Evolutionary conservation across 2,329 filamentous ascomycete genomes (phyloP).

Genomic region (Colletotrichum costaricense): DNA sequence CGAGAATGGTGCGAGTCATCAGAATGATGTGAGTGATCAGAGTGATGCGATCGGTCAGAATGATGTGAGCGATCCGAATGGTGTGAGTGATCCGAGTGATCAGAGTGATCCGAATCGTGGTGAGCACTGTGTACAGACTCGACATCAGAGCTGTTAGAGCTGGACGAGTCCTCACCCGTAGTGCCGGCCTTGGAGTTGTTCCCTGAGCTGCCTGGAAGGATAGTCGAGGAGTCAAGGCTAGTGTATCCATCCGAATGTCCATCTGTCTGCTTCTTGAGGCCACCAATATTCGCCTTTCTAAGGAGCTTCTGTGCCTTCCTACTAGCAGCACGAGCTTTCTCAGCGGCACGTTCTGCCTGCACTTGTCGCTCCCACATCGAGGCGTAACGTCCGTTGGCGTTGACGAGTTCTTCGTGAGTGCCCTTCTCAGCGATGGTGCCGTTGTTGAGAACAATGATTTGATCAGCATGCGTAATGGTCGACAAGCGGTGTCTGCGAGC

Average conservation of each 20-base stretch:
- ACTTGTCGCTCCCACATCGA: constrained; percentile 94
- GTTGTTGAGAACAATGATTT: constrained; percentile 82
- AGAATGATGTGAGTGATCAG: neutral
- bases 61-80: constrained; percentile 13
- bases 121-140: constrained; percentile 48
- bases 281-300: constrained; percentile 60
- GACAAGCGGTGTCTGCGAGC: constrained; percentile 78
- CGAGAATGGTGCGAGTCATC: constrained; percentile 17
- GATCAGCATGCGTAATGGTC: constrained; percentile 86
- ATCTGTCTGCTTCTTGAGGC: constrained; percentile 50
- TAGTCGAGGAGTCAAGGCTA: constrained; percentile 57
- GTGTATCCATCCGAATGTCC: constrained; percentile 58
- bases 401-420: constrained; percentile 81
- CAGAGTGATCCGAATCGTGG: constrained; percentile 29
- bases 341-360: constrained; percentile 77
- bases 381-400: constrained; percentile 77
- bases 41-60: neutral
- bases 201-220: constrained; percentile 49
- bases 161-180: constrained; percentile 44
- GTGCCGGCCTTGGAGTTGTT: constrained; percentile 45
- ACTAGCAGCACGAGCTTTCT: constrained; percentile 62
- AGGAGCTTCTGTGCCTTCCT: constrained; percentile 56
- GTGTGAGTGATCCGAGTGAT: neutral
- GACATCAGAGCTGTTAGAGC: constrained; percentile 48
- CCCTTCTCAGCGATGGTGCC: constrained; percentile 84